Evolutionary conservation across 352 stramenopile species (phyloP).

Genomic region (Pythium dissotocum): DNA sequence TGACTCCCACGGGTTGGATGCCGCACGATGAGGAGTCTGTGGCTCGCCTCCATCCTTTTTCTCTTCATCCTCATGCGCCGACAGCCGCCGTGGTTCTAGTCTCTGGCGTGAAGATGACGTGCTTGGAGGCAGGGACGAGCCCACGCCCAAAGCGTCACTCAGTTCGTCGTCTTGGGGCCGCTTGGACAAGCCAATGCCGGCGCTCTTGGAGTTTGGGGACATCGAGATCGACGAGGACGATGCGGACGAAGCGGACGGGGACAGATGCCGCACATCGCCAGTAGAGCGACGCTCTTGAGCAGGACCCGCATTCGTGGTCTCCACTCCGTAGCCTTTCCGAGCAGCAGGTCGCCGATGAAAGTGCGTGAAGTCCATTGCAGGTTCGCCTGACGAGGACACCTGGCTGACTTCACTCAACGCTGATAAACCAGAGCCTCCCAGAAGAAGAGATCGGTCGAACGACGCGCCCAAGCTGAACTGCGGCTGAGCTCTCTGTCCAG

Average conservation of each 20-base stretch:
- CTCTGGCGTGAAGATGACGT: background rate
- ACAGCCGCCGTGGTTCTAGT: constrained; percentile 14
- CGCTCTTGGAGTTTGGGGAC: constrained; percentile 5
- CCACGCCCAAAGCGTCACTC: constrained; percentile 54
- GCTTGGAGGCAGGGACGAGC: constrained; percentile 4
- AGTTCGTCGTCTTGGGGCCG: constrained; percentile 51
- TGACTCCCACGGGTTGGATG: constrained; percentile 18
- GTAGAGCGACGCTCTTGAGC: constrained; percentile 28
- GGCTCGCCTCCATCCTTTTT: constrained; percentile 8
- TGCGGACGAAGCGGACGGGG: constrained; percentile 13
- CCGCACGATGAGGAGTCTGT: background rate
- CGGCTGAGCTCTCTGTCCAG: background rate
- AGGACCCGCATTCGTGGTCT: too few species aligned
- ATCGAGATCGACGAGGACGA: constrained; percentile 13
- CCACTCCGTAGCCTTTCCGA: background rate
- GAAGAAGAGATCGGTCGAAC: constrained; percentile 56
- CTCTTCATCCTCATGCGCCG: constrained; percentile 20
- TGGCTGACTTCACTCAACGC: constrained; percentile 25
- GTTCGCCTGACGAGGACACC: background rate
- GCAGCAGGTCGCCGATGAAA: background rate
- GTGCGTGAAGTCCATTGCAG: background rate
- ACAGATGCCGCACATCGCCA: constrained; percentile 15
- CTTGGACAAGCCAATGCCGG: background rate
- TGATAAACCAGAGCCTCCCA: constrained; percentile 44
- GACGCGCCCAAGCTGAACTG: constrained; percentile 26